Percentiles rank a stretch among this genome's conserved stretches.
These are phyloP conservation scores for Raphidocelis subcapitata DNA, from an alignment of 139 green algal species.

Conservation along the genomic window DNA sequence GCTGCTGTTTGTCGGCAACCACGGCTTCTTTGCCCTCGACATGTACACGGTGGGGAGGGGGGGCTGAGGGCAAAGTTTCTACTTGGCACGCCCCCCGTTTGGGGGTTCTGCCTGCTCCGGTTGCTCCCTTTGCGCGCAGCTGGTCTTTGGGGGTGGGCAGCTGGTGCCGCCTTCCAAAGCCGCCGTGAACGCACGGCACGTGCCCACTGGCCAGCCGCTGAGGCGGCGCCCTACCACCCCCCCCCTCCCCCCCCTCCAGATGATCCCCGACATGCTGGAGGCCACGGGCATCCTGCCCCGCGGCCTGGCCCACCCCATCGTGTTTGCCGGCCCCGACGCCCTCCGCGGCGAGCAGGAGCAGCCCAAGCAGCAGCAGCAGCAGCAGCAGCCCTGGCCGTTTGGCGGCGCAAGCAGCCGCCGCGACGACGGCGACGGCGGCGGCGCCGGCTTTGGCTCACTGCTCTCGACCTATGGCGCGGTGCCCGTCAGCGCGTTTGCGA, in stretches of 20 bases:
- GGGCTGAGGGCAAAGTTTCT: no score
- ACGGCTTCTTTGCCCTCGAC: constrained; percentile 87
- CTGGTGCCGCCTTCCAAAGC: no score
- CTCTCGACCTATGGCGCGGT: constrained; percentile 92
- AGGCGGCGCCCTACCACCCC: background rate
- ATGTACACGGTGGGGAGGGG: constrained; percentile 39
- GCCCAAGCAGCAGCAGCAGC: constrained; percentile 4
- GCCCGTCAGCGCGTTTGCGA: constrained; percentile 73
- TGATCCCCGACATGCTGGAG: constrained; percentile 73
- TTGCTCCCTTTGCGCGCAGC: no score
- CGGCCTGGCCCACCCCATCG: constrained; percentile 80
- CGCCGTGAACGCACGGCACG: no score
- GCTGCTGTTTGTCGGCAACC: constrained; percentile 93
- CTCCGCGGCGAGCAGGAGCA: constrained; percentile 2
- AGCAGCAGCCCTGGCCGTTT: no score
- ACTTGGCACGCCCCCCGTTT: no score
- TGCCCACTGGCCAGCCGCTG: no score
- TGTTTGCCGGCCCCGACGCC: constrained; percentile 26
- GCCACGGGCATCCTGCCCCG: constrained; percentile 67
- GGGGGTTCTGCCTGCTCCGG: no score
- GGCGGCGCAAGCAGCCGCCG: background rate
- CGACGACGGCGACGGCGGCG: constrained; percentile 7
- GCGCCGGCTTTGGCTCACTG: constrained; percentile 47
- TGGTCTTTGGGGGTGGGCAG: no score
- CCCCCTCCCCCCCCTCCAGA: constrained; percentile 21